These are phyloP conservation scores for Pelargonium myrrhifolium DNA, from an alignment of 441 rosid genomes.

Conservation along the genomic window DNA sequence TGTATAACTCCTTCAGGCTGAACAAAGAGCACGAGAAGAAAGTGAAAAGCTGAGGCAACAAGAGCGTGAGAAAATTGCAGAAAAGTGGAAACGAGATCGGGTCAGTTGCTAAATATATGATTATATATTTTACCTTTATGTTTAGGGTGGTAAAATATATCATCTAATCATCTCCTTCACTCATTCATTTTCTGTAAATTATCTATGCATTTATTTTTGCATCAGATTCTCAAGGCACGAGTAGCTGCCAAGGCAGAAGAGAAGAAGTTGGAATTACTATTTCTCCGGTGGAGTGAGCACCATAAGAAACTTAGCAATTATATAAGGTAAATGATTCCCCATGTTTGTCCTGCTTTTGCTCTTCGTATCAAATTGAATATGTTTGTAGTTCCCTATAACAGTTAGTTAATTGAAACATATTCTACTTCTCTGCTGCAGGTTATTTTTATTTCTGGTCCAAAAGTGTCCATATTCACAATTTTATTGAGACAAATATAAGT, in stretches of 20 bases:
- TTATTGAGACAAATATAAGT: slow-evolving; percentile 80
- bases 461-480: slow-evolving; percentile 95
- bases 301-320: slow-evolving; percentile 74
- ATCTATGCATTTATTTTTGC: not conserved
- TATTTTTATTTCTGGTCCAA: slow-evolving; percentile 93
- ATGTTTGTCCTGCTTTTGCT: not conserved
- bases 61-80: slow-evolving; percentile 78
- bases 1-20: slow-evolving; percentile 39
- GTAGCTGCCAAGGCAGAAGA: slow-evolving; percentile 86
- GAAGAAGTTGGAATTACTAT: slow-evolving; percentile 55
- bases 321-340: slow-evolving; percentile 49
- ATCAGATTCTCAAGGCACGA: slow-evolving; percentile 80
- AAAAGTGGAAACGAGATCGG: slow-evolving; percentile 83
- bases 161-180: too few species aligned
- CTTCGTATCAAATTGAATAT: not conserved
- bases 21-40: slow-evolving; percentile 80
- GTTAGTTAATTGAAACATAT: not conserved
- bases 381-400: not conserved
- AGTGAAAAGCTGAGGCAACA: slow-evolving; percentile 81
- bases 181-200: not conserved
- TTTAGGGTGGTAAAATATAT: too few species aligned
- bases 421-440: slow-evolving; percentile 50
- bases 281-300: slow-evolving; percentile 69
- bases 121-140: too few species aligned
- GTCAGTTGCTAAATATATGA: slow-evolving; percentile 34